phyloP scores from a whole-genome alignment of 331 rosid species.

The Acacia concinna region DNA sequence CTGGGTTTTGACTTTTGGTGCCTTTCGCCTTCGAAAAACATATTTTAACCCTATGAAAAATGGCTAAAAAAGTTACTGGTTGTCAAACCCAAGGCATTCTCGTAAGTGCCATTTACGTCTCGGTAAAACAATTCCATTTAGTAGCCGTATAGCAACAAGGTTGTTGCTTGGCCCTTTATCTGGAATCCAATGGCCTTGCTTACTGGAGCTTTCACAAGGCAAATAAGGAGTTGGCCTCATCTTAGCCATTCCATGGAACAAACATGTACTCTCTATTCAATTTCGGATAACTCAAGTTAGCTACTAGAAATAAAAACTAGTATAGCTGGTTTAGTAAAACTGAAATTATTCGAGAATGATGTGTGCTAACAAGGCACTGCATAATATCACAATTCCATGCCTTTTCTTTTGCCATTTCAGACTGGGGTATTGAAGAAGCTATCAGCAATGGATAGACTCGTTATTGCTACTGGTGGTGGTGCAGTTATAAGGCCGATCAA shows the following conservation, averaged over 20 bases:
- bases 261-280: not conserved
- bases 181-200: conserved; percentile 2
- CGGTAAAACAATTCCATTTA: not conserved
- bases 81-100: conserved; percentile 3
- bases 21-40: not conserved
- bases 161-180: conserved; percentile 15
- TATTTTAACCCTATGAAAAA: not conserved
- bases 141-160: conserved; percentile 1
- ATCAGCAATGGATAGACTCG: conserved; percentile 58
- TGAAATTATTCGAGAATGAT: conserved; percentile 4
- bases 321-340: not conserved
- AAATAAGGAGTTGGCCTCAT: not conserved
- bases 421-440: conserved; percentile 68
- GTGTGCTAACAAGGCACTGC: conserved; percentile 17
- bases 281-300: not conserved
- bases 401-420: conserved; percentile 46
- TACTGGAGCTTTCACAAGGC: too few relatives aligned
- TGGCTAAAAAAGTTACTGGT: not conserved
- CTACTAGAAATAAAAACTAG: not conserved
- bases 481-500: conserved; percentile 80
- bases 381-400: conserved; percentile 23
- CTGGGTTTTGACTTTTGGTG: not conserved
- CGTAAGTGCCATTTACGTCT: not conserved
- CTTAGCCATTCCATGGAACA: not conserved
- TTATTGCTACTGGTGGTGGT: conserved; percentile 97